Base-by-base conservation (phyloP, 2,329 filamentous ascomycete genomes). In the Hypoxylon sp. region DNA sequence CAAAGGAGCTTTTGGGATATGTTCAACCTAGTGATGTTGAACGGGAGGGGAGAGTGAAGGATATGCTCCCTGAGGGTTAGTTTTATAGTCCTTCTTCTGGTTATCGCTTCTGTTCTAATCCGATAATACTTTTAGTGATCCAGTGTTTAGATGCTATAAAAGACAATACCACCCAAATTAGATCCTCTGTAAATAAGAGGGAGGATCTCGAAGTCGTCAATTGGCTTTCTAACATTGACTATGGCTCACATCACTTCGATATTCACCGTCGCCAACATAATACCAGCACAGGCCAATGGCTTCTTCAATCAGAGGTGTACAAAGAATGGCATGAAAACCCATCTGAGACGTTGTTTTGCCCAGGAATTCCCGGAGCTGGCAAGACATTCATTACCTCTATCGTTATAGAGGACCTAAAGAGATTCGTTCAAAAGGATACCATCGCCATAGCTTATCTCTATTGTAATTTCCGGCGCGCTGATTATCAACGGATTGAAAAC, bases 321-420 rank as follows among this genome's bases (percentile, higher is more conserved):
- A 16, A 40, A 6, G 27, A n/a, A 1, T 78, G 75, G 75, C 4
- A 69, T 4, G 3, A 31, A 0, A 35, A 26, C 0, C 16, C 49
- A 0, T 55, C 56, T 1, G 47, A 68, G 16, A 75, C 65, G 0
- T 51, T 81, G 0, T 78, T 77, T 51, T 81, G 75, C 48, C 70
- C 69, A 2, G 76, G 77, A 0, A 75, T 76, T 8, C 76, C 76
- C 0, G 77, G 77, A 3, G 73, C 75, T 0, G 76, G 78, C 1
- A 81, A 80, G 60, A 80, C 76, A 0, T 74, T 78, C 4, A 42
- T 76, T 1, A 63, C 73, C 0, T 70, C 76, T 0, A 69, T 73
- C 7, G 69, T 75, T 0, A 56, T 80, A 0, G 65, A 79, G 1
- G 9, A 77, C 11, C 63, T 81, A 1, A n/a, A 13, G 3, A 31